Base-by-base conservation (phyloP, 192 early-diverging fungal genomes). In the Coemansia aciculifera region DNA sequence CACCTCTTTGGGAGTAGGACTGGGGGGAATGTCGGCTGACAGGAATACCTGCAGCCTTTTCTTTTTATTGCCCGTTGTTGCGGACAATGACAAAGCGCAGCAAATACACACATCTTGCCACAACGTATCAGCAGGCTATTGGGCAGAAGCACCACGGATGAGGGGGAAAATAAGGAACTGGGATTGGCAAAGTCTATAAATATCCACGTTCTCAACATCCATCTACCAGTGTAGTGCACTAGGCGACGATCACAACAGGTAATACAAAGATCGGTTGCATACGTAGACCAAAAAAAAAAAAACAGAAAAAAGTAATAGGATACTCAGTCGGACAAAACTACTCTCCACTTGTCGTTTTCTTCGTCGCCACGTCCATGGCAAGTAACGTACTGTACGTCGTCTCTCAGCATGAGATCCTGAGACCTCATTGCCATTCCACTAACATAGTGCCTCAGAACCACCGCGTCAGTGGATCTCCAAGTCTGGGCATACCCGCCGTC, bases 311-410 rank as follows among this genome's bases (percentile, higher is more conserved):
- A 49, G 36, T 10, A 21, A 38, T 27, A 27, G 27, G 27, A 27
- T 27, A 13, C 17, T 63, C 59, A 72, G 56, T 66, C 67, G 17
- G 54, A 29, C 13, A 73, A 52, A 23, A 69, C 59, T 24, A 75
- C 73, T 17, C 71, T 64, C 80, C 80, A 83, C 77, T 83, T 86
- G 69, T 87, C 86, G 68, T 85, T 85, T 43, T 87, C 86, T 64
- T 84, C 86, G 12, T 67, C 54, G 17, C 75, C 81, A 10, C 68
- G 72, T 13, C 79, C 85, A 46, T 78, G 81, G 63, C 77, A 79
- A 32, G 85, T 83, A 9, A 88, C 85, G 15, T 82, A 75, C 59
- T 86, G 81, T 23, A 77, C 42, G 27, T 85, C 78, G 27, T 80
- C 74, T 34, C 69, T 51, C 32, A 81, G 21, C 21, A 66, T 61